Percentiles rank a stretch among this genome's conserved stretches.
phyloP scores from a whole-genome alignment of 495 filamentous ascomycete species.

The Neurospora africana region DNA sequence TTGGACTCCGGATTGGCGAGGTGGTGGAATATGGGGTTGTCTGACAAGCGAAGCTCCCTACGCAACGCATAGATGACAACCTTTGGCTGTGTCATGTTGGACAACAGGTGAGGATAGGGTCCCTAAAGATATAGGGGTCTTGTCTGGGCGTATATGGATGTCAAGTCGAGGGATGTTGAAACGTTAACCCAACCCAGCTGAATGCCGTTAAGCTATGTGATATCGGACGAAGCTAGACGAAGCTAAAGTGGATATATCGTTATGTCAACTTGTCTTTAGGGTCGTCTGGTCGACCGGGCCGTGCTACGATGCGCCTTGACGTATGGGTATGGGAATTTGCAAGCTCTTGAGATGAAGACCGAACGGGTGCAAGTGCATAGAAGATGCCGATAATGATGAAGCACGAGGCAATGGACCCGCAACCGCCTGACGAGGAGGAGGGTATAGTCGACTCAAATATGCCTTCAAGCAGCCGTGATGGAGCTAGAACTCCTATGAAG shows the following conservation, averaged over 20 bases:
- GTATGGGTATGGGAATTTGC: background rate
- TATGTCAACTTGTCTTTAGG: background rate
- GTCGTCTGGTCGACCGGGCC: background rate
- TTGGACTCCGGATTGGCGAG: slow-evolving; percentile 29
- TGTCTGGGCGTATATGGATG: background rate
- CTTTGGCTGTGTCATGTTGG: slow-evolving; percentile 25
- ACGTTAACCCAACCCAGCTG: background rate
- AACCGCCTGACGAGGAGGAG: background rate
- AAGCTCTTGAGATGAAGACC: background rate
- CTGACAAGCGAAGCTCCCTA: slow-evolving; percentile 54
- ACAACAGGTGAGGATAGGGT: background rate
- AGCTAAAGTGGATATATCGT: background rate
- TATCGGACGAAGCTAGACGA: background rate
- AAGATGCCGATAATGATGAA: background rate
- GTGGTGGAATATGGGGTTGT: slow-evolving; percentile 56
- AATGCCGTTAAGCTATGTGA: background rate
- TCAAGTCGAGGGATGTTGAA: background rate
- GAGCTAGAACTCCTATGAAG: background rate
- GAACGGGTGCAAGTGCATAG: background rate
- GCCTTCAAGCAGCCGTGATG: background rate
- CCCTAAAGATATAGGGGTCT: background rate
- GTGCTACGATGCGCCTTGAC: background rate
- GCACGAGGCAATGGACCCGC: background rate
- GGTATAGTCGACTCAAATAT: background rate
- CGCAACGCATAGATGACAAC: slow-evolving; percentile 53